Conservation (phyloP, 805 yeast species). For the Candida coleopterorum region DNA sequence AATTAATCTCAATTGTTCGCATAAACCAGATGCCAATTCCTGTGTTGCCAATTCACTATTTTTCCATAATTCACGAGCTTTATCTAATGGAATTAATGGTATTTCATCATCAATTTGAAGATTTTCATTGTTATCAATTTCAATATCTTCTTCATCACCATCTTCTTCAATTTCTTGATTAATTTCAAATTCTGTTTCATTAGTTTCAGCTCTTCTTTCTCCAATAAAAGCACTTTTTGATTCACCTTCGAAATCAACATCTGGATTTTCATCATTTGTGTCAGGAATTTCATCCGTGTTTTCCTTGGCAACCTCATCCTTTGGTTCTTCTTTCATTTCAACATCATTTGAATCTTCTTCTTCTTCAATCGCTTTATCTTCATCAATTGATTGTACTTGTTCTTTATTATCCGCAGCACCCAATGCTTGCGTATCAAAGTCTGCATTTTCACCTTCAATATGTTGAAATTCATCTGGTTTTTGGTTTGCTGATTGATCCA, state of each 20-base stretch:
- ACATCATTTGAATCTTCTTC: constrained; percentile 27
- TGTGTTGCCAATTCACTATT: constrained; percentile 79
- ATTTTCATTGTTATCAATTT: constrained; percentile 10
- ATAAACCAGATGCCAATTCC: constrained; percentile 78
- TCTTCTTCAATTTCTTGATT: constrained; percentile 12
- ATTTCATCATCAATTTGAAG: constrained; percentile 9
- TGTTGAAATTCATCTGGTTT: constrained; percentile 86
- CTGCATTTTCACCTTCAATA: constrained; percentile 72
- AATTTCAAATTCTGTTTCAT: constrained; percentile 13
- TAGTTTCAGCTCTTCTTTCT: constrained; percentile 33
- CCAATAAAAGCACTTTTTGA: constrained; percentile 48
- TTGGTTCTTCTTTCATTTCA: constrained; percentile 21
- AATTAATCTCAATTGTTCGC: constrained; percentile 90
- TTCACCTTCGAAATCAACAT: constrained; percentile 47
- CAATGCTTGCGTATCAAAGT: constrained; percentile 82
- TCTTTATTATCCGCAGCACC: constrained; percentile 79
- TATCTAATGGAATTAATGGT: constrained; percentile 53
- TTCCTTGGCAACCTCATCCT: constrained; percentile 24
- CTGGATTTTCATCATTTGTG: constrained; percentile 22
- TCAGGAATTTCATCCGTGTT: constrained; percentile 27
- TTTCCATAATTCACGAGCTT: constrained; percentile 77
- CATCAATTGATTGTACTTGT: constrained; percentile 70
- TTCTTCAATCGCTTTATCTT: constrained; percentile 78
- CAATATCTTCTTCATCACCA: constrained; percentile 17
- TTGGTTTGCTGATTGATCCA: constrained; percentile 53